phyloP scores from a whole-genome alignment of 148 eudicot species.

The Amaranthus palmeri region DNA sequence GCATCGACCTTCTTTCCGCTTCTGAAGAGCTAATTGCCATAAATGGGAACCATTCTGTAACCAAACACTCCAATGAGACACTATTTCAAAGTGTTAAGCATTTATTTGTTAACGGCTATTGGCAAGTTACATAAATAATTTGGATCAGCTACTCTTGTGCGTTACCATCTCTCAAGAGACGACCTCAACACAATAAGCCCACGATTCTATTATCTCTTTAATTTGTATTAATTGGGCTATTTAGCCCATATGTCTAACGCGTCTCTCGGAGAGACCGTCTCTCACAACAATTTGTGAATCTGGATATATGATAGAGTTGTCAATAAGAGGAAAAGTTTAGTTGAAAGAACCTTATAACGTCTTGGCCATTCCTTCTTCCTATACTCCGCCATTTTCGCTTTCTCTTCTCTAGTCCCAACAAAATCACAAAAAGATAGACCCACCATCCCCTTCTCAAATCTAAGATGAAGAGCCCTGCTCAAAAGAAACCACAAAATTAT shows the following conservation, averaged over 20 bases:
- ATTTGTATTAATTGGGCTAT: too few relatives aligned
- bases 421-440: conserved; percentile 98
- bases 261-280: too few relatives aligned
- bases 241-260: too few relatives aligned
- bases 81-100: conserved; percentile 9
- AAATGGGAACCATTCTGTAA: conserved; percentile 95
- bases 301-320: background rate
- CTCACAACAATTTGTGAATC: too few relatives aligned
- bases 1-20: conserved; percentile 96
- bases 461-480: conserved; percentile 96
- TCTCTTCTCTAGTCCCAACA: conserved; percentile 92
- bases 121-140: background rate
- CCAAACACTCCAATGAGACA: conserved; percentile 17
- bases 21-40: conserved; percentile 91
- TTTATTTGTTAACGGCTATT: background rate
- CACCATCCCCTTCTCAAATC: conserved; percentile 99
- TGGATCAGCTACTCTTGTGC: too few relatives aligned
- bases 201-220: too few relatives aligned
- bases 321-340: background rate
- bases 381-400: conserved; percentile 82
- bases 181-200: too few relatives aligned
- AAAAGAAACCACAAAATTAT: conserved; percentile 6
- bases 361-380: conserved; percentile 99
- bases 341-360: conserved; percentile 69
- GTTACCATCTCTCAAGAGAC: too few relatives aligned